A percentile compares a stretch with the other conserved stretches of the same genome.
Conservation (phyloP, 2,329 filamentous ascomycete species). For the Aspergillus cejpii region DNA sequence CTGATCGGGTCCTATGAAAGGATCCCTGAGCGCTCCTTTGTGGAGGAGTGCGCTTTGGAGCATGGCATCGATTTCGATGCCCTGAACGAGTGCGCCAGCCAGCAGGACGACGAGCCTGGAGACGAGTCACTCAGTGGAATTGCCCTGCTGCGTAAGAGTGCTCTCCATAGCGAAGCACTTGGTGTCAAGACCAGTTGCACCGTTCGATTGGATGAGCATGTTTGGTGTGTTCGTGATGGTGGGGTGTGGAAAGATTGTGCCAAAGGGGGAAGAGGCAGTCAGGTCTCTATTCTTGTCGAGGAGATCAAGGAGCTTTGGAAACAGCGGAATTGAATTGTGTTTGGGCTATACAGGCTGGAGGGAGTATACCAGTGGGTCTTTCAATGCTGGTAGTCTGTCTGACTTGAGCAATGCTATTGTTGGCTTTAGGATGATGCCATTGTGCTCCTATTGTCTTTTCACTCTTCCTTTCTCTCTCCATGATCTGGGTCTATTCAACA, state of each 20-base stretch:
- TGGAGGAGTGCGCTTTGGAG: constrained; percentile 83
- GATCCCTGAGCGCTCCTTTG: constrained; percentile 71
- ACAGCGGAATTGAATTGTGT: constrained; percentile 23
- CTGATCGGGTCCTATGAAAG: constrained; percentile 65
- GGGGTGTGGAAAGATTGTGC: constrained; percentile 76
- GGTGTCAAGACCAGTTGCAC: constrained; percentile 69
- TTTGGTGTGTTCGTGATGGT: constrained; percentile 77
- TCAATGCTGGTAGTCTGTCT: not conserved
- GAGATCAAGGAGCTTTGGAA: constrained; percentile 67
- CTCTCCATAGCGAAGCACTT: constrained; percentile 51
- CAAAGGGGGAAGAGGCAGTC: constrained; percentile 50
- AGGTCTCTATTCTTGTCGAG: constrained; percentile 59
- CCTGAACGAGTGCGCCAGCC: constrained; percentile 74
- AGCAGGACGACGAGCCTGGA: constrained; percentile 63
- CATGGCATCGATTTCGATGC: constrained; percentile 77
- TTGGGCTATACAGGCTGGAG: too few relatives aligned
- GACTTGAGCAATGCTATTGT: not conserved
- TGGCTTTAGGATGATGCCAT: not conserved
- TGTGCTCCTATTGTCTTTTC: too few relatives aligned
- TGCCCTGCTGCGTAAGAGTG: constrained; percentile 40
- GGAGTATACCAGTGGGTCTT: too few relatives aligned
- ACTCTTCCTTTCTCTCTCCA: too few relatives aligned
- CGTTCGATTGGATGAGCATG: constrained; percentile 66
- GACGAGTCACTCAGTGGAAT: constrained; percentile 47
- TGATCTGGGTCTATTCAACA: too few relatives aligned